These are phyloP conservation scores for Amanita muscaria DNA, from an alignment of 768 basidiomycete genomes.

Conservation along the genomic window DNA sequence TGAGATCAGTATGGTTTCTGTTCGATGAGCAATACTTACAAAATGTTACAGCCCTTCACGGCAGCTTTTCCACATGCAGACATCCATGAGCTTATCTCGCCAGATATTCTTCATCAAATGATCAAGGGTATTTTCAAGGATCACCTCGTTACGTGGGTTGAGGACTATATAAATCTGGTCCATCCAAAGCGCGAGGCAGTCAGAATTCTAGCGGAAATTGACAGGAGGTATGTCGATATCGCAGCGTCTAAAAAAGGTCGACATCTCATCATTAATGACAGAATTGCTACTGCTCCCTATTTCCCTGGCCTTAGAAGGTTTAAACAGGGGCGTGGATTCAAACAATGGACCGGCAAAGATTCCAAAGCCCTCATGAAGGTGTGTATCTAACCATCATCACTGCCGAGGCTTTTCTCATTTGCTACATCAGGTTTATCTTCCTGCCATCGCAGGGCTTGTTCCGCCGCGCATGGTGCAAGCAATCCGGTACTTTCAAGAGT, in stretches of 20 bases:
- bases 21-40: not conserved
- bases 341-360: slow-evolving; percentile 22
- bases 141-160: not conserved
- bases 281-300: slow-evolving; percentile 6
- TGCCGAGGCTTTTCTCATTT: not conserved
- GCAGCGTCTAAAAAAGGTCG: too few relatives aligned
- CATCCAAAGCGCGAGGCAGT: not conserved
- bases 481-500: slow-evolving; percentile 18
- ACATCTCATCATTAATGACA: not conserved
- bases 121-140: slow-evolving; percentile 27
- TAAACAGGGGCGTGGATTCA: slow-evolving; percentile 14
- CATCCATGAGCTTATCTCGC: slow-evolving; percentile 24
- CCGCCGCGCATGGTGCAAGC: too few relatives aligned
- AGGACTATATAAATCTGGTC: not conserved
- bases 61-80: slow-evolving; percentile 25
- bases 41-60: slow-evolving; percentile 21
- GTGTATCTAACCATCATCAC: not conserved
- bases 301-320: slow-evolving; percentile 11
- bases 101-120: slow-evolving; percentile 30
- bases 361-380: slow-evolving; percentile 24
- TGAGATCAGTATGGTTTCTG: slow-evolving; percentile 11
- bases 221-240: too few relatives aligned
- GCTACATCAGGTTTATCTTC: not conserved
- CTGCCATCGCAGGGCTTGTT: not conserved
- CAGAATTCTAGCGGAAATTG: too few relatives aligned